These are phyloP conservation scores for Xylariales sp. DNA, from an alignment of 2,329 filamentous ascomycete genomes.

Conservation along the genomic window DNA sequence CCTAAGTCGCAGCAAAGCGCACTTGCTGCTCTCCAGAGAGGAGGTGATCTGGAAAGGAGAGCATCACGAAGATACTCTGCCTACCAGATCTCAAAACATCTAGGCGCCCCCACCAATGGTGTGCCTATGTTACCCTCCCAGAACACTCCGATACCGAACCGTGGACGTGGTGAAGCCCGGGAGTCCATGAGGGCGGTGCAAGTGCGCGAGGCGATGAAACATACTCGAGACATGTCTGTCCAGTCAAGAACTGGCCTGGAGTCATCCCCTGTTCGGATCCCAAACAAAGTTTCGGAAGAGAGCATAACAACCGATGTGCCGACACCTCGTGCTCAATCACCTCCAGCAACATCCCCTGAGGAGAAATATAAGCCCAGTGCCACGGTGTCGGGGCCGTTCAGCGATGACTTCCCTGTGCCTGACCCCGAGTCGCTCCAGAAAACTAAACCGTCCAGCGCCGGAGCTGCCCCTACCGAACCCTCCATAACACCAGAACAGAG, in stretches of 20 bases:
- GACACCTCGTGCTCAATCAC: slow-evolving; percentile 32
- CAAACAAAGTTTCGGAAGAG: slow-evolving; percentile 62
- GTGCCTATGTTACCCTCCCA: slow-evolving; percentile 84
- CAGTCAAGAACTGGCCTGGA: slow-evolving; percentile 46
- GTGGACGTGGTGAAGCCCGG: slow-evolving; percentile 71
- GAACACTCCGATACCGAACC: slow-evolving; percentile 77
- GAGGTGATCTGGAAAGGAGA: slow-evolving; percentile 85
- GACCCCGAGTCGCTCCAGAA: slow-evolving; percentile 24
- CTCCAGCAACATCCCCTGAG: slow-evolving; percentile 56
- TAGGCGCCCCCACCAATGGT: slow-evolving; percentile 75
- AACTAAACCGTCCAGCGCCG: slow-evolving; percentile 12
- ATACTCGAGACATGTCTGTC: slow-evolving; percentile 43
- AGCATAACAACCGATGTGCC: slow-evolving; percentile 24
- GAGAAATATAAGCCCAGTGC: slow-evolving; percentile 59
- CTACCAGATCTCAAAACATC: slow-evolving; percentile 93
- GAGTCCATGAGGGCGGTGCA: slow-evolving; percentile 75
- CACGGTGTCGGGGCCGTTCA: slow-evolving; percentile 54
- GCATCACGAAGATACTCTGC: slow-evolving; percentile 92
- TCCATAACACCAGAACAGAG: too few species aligned
- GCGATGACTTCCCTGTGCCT: slow-evolving; percentile 38
- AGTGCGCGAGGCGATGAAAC: slow-evolving; percentile 44
- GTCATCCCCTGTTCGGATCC: slow-evolving; percentile 56
- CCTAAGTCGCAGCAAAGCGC: slow-evolving; percentile 84
- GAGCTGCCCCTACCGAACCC: slow-evolving; percentile 14
- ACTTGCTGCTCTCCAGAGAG: slow-evolving; percentile 82